Base-by-base conservation (phyloP, 805 yeast genomes). In the Monosporozyma siamensis region DNA sequence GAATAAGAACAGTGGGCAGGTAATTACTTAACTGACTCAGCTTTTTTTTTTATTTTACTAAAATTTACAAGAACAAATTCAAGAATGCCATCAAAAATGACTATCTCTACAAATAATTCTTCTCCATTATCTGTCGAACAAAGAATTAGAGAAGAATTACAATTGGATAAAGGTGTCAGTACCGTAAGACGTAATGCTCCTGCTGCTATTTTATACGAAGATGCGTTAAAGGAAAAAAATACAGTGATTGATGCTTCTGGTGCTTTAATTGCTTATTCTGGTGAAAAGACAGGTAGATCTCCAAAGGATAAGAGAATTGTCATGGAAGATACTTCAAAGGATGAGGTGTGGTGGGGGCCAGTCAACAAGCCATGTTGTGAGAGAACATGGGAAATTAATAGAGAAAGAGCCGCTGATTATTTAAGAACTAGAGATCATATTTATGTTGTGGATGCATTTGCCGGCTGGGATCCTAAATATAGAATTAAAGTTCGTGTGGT, bases 401-500 rank as follows among this genome's bases (percentile, higher is more conserved):
- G 95, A 65, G 90, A 90, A 55, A 85, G 98, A 70, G 97, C 98
- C 41, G 77, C 89, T 53, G 98, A 90, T 68, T 90, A 89, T 72
- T 76, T 90, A 65, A 84, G 95, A 75, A 90, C 97, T 44, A 83
- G 95, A 69, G 89, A 83, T 56, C 87, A 88, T 65, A 79, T 92
- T 58, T 90, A 83, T 68, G 89, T 90, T 50, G 88, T 90, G 52
- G 98, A 90, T 63, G 97, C 97, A 10, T 90, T 67, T 64, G 98
- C 97, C 38, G 98, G 98, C 52, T 90, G 98, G 98, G 98, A 90
- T 66, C 96, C 97, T 61, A 80, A 86, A 61, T 90, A 90, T 78
- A 79, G 97, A 71, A 78, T 89, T 65, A 90, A 90, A 73, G 94
- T 89, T 46, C 79, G 97, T 69, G 81, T 89, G 51, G 90, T 89